Evolutionary conservation across 2,329 filamentous ascomycete species (phyloP), one percentile per base, ranked within the genome.

Genomic region (Emmonsiellopsis sp.): DNA sequence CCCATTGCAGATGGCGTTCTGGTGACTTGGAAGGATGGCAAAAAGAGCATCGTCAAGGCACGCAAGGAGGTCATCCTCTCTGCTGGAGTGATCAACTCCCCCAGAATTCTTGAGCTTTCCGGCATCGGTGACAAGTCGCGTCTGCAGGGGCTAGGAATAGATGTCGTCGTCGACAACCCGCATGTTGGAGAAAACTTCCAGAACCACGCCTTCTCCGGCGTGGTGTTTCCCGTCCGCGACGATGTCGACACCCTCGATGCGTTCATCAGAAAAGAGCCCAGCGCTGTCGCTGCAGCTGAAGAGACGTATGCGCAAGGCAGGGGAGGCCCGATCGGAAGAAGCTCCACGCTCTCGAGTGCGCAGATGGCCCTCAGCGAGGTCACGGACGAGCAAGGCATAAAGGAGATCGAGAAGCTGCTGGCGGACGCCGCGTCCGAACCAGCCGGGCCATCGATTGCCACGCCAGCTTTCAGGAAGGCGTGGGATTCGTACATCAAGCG

Each of bases 31-130:
- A 47, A 51, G n/a, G 61, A 66, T 54, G 63, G 64, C 35, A 61
- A 52, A 4, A 56, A 55, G 1, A 53, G 51, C 10, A 52, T 55
- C 0, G 64, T 71, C 10, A 70, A 60, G n/a, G 70, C 62, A 58
- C 62, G 57, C 41, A 65, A 65, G 48, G 82, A 85, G 58, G 74
- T 85, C 8, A 76, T 86, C 45, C 66, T 86, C 1, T 77, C 79
- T 1, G 81, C 81, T 0, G 83, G 83, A 0, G 75, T 76, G 20
- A 67, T 79, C 49, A 76, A 76, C 61, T 81, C 78, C 5, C 82
- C 76, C 7, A 76, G 75, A 63, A 70, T 81, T 15, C 74, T 79
- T 16, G 82, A 85, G 59, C 70, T 82, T 1, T 84, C 81, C 0
- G 82, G 82, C 0, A 70, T 85, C 35, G 82, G 83, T 58, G 67